Conservation (phyloP, 2,329 filamentous ascomycete species). For the Calonectria pseudoturangicola region DNA sequence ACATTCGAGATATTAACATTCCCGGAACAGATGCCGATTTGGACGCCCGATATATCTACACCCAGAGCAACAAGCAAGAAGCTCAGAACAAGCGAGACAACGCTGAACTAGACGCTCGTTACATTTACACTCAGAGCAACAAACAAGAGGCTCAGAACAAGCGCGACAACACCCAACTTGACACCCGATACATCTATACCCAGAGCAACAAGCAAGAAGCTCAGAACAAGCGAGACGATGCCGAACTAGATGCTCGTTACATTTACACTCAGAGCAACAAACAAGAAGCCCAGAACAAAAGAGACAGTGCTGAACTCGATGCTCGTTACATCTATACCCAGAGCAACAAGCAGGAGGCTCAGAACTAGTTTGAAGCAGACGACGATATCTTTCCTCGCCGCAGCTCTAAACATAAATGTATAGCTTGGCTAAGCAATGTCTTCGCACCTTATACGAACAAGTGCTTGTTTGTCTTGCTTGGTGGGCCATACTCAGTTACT, state of each 20-base stretch:
- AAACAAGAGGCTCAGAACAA: neutral
- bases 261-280: neutral
- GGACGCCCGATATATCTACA: neutral
- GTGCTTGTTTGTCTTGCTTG: neutral
- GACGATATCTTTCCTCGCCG: neutral
- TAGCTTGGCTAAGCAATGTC: neutral
- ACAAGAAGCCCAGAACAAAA: neutral
- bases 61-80: neutral
- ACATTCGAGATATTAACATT: neutral
- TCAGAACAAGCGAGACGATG: neutral
- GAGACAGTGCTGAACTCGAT: neutral
- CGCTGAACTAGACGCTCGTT: neutral
- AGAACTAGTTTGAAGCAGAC: neutral
- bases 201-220: neutral
- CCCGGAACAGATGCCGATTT: neutral
- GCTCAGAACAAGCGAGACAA: neutral
- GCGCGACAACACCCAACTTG: neutral
- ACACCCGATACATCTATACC: neutral
- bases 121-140: slow-evolving; percentile 1
- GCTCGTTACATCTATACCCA: neutral
- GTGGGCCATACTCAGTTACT: neutral
- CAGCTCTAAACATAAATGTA: neutral
- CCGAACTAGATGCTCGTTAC: neutral
- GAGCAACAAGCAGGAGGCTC: neutral
- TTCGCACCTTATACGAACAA: neutral